Conservation (phyloP, 192 early-diverging fungal genomes). For the Umbelopsis sp. region DNA sequence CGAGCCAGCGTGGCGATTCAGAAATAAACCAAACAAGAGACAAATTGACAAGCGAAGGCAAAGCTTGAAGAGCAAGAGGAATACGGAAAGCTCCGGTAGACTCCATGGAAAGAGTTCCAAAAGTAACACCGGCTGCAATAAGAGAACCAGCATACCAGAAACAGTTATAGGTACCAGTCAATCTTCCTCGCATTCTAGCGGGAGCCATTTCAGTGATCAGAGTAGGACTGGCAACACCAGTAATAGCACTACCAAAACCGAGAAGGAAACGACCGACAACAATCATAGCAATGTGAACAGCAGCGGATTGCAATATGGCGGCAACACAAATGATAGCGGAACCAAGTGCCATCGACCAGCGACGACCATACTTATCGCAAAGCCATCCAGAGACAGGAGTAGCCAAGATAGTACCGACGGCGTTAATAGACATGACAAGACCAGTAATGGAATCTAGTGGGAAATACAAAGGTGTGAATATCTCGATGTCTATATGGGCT, state of each 20-base stretch:
- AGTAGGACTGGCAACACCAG: constrained; percentile 61
- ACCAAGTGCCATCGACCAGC: constrained; percentile 59
- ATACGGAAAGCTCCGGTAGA: constrained; percentile 55
- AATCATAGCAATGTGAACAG: constrained; percentile 58
- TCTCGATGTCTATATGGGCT: background rate
- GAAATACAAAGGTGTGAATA: background rate
- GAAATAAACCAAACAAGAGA: constrained; percentile 59
- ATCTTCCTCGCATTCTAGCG: constrained; percentile 73
- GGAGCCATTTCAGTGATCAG: constrained; percentile 75
- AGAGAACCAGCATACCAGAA: constrained; percentile 55
- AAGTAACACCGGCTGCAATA: constrained; percentile 53
- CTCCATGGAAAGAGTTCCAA: constrained; percentile 40
- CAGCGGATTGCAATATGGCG: constrained; percentile 63
- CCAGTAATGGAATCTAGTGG: constrained; percentile 31
- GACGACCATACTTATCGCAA: constrained; percentile 65
- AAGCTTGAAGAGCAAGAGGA: constrained; percentile 53
- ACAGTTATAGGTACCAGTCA: constrained; percentile 58
- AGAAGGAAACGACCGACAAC: constrained; percentile 72
- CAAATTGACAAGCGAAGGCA: constrained; percentile 51
- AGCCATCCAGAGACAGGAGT: constrained; percentile 60
- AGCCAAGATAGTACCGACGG: constrained; percentile 67
- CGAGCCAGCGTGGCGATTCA: constrained; percentile 69
- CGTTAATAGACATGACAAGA: constrained; percentile 61
- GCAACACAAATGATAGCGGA: constrained; percentile 67
- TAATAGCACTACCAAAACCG: constrained; percentile 74